A percentile compares a stretch with the other conserved stretches of the same genome.
phyloP scores from a whole-genome alignment of 2,329 filamentous ascomycete species.

The Coleophoma crateriformis region DNA sequence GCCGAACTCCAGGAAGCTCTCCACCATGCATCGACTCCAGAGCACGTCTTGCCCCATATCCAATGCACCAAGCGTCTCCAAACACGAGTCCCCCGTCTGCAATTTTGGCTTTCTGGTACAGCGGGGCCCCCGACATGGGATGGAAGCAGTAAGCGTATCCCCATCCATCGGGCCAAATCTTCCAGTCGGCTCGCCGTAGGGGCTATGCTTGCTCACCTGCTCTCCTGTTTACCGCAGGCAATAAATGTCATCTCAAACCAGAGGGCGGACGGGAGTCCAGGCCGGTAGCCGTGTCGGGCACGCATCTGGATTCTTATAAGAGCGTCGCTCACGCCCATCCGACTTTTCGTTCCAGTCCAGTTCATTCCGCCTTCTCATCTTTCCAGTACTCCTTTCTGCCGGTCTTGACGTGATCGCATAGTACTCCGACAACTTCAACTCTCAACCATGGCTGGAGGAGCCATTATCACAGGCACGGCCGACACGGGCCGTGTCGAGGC shows the following conservation, averaged over 20 bases:
- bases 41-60: background rate
- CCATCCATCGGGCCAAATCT: background rate
- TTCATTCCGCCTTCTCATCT: background rate
- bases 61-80: background rate
- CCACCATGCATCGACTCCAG: background rate
- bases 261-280: too few species aligned
- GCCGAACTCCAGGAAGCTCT: background rate
- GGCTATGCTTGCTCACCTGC: background rate
- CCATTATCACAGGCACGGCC: conserved; percentile 26
- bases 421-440: background rate
- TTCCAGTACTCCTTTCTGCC: background rate
- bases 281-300: background rate
- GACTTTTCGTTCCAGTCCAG: background rate
- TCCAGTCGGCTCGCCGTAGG: background rate
- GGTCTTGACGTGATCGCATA: background rate
- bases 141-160: background rate
- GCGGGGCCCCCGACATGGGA: background rate
- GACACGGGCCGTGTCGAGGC: conserved; percentile 64
- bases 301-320: background rate
- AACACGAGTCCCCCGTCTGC: too few species aligned
- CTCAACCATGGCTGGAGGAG: background rate
- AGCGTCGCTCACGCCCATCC: background rate
- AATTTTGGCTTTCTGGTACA: background rate
- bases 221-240: too few species aligned
- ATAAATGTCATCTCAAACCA: too few species aligned